Base-by-base conservation (phyloP, 2,329 filamentous ascomycete genomes). In the Teratosphaeria destructans region DNA sequence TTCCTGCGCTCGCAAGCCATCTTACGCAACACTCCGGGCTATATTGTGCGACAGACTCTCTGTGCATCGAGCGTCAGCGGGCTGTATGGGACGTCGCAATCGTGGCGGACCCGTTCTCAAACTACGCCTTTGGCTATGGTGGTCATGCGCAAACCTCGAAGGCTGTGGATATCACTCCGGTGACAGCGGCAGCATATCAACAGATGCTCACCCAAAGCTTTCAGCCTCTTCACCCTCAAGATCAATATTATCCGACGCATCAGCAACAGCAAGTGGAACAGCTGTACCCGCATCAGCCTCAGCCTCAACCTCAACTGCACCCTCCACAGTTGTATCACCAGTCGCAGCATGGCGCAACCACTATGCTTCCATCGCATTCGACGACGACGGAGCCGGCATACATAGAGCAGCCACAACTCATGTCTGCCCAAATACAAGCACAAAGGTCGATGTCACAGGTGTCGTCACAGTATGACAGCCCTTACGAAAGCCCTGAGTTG, bases 11-110 rank as follows among this genome's bases (percentile, higher is more conserved):
- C 4, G 43, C 43, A 49, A 11, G 16, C 23, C 43, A 10, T 49
- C 43, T 19, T 26, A 3, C 43, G 43, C 19, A 26, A 19, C 43
- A 14, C 23, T 49, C 6, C n/a, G 43, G 16, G 8, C 43, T 49
- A 10, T 10, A 23, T 49, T 5, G 70, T 68, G 70, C 70, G 73
- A 75, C 74, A 70, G 73, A 72, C 74, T 78, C 75, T 75, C 74
- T 76, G 76, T 77, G 76, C 75, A 72, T 74, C 70, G 74, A 73
- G 75, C 76, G 77, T 76, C 77, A 75, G 77, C 76, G 78, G 76
- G 75, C 75, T 77, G 73, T 72, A 77, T 77, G 75, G 75, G 74
- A 73, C 75, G 71, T 76, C 70, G 76, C 76, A 77, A 78, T 71
- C 71, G 76, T 79, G 76, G 77, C 77, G 75, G 75, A 70, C 66